Conservation (phyloP, 768 basidiomycete genomes). For the Exidia glandulosa region DNA sequence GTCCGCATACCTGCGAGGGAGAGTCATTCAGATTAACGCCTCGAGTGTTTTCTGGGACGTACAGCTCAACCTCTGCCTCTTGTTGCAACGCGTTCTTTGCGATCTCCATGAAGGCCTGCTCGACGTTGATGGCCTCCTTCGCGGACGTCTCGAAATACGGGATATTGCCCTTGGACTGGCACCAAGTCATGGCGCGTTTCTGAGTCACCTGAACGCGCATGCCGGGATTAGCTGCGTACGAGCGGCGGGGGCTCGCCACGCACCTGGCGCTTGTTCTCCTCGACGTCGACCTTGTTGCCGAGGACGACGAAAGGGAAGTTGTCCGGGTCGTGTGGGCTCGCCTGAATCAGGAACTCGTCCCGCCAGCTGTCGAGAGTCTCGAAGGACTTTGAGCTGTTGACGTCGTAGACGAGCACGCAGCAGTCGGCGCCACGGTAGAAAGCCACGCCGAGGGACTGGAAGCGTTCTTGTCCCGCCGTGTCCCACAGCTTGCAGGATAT, state of each 20-base stretch:
- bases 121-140: slow-evolving; percentile 99
- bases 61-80: slow-evolving; percentile 94
- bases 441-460: slow-evolving; percentile 97
- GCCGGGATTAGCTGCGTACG: background rate
- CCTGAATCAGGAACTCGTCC: slow-evolving; percentile 98
- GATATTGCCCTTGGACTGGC: slow-evolving; percentile 98
- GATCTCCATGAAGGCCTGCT: slow-evolving; percentile 98
- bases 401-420: slow-evolving; percentile 98
- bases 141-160: slow-evolving; percentile 99
- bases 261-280: slow-evolving; percentile 96
- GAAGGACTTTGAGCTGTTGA: slow-evolving; percentile 96
- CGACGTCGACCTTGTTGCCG: slow-evolving; percentile 99
- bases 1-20: slow-evolving; percentile 71
- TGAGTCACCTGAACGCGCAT: slow-evolving; percentile 75
- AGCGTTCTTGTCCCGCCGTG: slow-evolving; percentile 98
- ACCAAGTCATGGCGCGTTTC: slow-evolving; percentile 99
- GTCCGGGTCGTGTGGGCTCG: slow-evolving; percentile 96
- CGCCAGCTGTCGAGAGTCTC: slow-evolving; percentile 99
- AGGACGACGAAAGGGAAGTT: slow-evolving; percentile 99
- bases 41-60: slow-evolving; percentile 18
- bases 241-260: slow-evolving; percentile 9
- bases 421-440: slow-evolving; percentile 99
- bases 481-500: slow-evolving; percentile 73
- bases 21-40: slow-evolving; percentile 4
- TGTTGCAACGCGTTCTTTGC: slow-evolving; percentile 99